These are phyloP conservation scores for Cladophialophora psammophila DNA, from an alignment of 2,329 filamentous ascomycete species.

Conservation along the genomic window DNA sequence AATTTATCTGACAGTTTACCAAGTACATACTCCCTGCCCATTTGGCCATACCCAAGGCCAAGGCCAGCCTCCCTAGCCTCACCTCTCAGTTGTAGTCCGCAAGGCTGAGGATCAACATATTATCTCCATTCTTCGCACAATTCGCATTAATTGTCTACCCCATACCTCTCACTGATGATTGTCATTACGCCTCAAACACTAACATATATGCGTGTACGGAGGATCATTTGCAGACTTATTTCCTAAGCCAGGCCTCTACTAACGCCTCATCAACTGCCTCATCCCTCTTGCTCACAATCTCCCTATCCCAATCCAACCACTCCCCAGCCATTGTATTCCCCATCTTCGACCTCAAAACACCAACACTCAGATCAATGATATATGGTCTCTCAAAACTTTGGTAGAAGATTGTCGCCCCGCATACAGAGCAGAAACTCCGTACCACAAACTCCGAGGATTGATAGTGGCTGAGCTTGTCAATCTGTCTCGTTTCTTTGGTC, in stretches of 20 bases:
- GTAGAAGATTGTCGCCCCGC: constrained; percentile 72
- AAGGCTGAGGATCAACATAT: background rate
- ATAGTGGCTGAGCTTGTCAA: constrained; percentile 56
- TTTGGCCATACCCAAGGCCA: too few relatives aligned
- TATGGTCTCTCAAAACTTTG: constrained; percentile 60
- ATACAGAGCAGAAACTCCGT: constrained; percentile 68
- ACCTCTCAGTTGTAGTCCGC: background rate
- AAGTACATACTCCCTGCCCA: too few relatives aligned
- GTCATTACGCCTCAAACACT: too few relatives aligned
- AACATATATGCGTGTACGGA: too few relatives aligned
- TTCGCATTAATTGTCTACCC: background rate
- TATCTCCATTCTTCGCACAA: background rate
- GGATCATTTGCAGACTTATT: background rate
- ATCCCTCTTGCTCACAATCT: constrained; percentile 65
- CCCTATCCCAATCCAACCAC: constrained; percentile 69
- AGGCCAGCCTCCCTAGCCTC: background rate
- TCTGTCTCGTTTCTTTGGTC: constrained; percentile 41
- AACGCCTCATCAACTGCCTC: constrained; percentile 53
- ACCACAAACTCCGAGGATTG: constrained; percentile 60
- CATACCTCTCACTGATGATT: too few relatives aligned
- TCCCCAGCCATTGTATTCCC: constrained; percentile 61
- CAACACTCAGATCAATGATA: constrained; percentile 70
- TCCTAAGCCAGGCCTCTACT: constrained; percentile 41
- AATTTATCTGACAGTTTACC: too few relatives aligned
- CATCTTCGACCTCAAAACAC: constrained; percentile 59